These are phyloP conservation scores for Eucalyptus camaldulensis DNA, from an alignment of 345 rosid species.

Conservation along the genomic window DNA sequence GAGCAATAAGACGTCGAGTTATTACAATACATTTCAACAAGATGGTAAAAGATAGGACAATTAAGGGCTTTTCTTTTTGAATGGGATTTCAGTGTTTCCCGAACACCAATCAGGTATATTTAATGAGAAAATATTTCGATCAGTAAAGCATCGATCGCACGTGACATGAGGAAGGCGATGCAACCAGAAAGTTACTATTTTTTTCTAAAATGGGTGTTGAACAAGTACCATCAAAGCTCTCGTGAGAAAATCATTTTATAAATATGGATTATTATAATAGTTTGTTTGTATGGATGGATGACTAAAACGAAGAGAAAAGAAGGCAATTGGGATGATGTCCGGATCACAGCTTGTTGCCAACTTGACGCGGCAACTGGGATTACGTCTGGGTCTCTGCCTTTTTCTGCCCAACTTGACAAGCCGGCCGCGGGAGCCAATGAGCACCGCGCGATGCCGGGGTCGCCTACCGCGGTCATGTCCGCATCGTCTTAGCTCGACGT, in stretches of 20 bases:
- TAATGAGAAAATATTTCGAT: neutral
- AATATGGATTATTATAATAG: neutral
- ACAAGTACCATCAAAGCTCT: neutral
- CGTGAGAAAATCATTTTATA: neutral
- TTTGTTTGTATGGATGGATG: neutral
- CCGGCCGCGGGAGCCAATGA: neutral
- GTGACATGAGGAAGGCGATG: neutral
- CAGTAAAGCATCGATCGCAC: neutral
- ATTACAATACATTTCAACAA: neutral
- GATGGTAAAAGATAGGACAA: neutral
- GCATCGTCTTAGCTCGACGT: neutral
- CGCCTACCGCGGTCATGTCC: too few relatives aligned
- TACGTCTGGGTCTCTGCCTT: neutral
- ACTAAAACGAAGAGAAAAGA: neutral
- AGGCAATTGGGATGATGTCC: neutral
- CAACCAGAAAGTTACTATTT: neutral
- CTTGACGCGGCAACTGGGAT: neutral
- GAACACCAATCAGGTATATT: neutral
- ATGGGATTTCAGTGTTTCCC: neutral
- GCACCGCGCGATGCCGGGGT: neutral
- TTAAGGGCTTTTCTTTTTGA: accelerated
- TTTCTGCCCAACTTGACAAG: neutral
- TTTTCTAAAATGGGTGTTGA: neutral
- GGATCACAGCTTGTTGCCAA: neutral
- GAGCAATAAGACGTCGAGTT: neutral